phyloP scores from a whole-genome alignment of 2,329 filamentous ascomycete genomes.

The Phyllosticta paracitricarpa region DNA sequence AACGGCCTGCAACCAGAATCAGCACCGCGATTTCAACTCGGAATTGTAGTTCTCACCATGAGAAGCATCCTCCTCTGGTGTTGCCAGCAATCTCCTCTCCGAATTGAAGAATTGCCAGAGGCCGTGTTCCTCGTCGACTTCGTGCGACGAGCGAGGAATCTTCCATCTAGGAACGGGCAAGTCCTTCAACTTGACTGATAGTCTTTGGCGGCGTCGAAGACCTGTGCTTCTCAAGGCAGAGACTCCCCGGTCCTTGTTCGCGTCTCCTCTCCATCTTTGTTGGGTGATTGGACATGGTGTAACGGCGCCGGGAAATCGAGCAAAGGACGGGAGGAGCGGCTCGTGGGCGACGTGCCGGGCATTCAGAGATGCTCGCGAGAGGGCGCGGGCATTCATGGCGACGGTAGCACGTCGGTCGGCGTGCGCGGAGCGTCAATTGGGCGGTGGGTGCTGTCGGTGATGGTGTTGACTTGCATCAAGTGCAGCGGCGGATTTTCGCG shows the following conservation, averaged over 20 bases:
- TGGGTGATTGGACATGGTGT: conserved; percentile 11
- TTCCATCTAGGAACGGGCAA: conserved; percentile 60
- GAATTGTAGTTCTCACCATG: conserved; percentile 46
- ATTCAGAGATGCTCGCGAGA: conserved; percentile 1
- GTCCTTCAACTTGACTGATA: conserved; percentile 61
- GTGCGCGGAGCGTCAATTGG: conserved; percentile 3
- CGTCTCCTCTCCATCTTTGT: conserved; percentile 48
- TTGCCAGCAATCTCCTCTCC: conserved; percentile 56
- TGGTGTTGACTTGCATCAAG: conserved; percentile 1
- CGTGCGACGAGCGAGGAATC: conserved; percentile 22
- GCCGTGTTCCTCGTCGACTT: conserved; percentile 54
- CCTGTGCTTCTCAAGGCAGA: conserved; percentile 73
- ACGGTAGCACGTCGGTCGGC: background rate
- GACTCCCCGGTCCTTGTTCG: conserved; percentile 70
- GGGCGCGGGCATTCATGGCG: conserved; percentile 9
- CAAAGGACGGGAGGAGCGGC: conserved; percentile 1
- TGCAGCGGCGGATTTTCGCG: background rate
- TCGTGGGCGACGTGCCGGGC: background rate
- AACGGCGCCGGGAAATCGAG: conserved; percentile 40
- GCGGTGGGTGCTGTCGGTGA: background rate
- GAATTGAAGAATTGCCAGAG: conserved; percentile 86
- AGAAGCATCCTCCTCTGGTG: conserved; percentile 58
- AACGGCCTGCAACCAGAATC: conserved; percentile 44
- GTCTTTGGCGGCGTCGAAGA: conserved; percentile 50
- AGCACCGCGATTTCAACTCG: background rate